These are phyloP conservation scores for Porcisia deanei DNA, from an alignment of 208 protist species.

Conservation along the genomic window DNA sequence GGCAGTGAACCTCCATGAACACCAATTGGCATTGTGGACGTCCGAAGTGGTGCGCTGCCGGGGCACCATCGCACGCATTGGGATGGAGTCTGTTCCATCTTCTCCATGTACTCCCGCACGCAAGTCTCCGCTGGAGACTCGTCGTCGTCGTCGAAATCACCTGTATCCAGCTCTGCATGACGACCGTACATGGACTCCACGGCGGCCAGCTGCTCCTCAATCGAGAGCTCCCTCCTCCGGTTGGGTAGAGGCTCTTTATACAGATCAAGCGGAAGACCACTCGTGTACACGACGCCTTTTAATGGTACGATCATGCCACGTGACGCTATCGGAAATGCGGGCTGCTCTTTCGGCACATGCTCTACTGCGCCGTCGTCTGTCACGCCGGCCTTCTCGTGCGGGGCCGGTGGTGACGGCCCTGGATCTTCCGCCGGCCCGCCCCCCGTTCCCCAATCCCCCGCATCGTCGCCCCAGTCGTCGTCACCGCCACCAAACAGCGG, in stretches of 20 bases:
- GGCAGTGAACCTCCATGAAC: slow-evolving; percentile 11
- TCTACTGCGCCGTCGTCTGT: background rate
- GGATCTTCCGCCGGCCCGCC: background rate
- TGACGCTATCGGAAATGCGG: slow-evolving; percentile 34
- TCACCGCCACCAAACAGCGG: slow-evolving; percentile 54
- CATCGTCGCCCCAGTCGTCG: slow-evolving; percentile 49
- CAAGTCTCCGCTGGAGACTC: slow-evolving; percentile 65
- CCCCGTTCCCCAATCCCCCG: slow-evolving; percentile 5
- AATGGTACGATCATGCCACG: slow-evolving; percentile 34
- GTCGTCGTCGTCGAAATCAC: slow-evolving; percentile 70
- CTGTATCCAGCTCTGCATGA: slow-evolving; percentile 53
- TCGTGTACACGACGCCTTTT: slow-evolving; percentile 47
- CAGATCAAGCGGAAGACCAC: slow-evolving; percentile 60
- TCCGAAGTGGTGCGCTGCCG: slow-evolving; percentile 62
- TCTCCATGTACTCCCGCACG: slow-evolving; percentile 77
- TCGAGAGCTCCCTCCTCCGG: slow-evolving; percentile 33
- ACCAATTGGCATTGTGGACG: slow-evolving; percentile 32
- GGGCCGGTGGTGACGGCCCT: background rate
- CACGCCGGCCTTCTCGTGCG: background rate
- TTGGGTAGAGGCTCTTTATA: slow-evolving; percentile 56
- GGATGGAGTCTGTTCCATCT: slow-evolving; percentile 62
- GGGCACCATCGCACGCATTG: slow-evolving; percentile 89
- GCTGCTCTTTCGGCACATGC: slow-evolving; percentile 5
- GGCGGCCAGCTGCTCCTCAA: slow-evolving; percentile 60
- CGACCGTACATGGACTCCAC: slow-evolving; percentile 59